Evolutionary conservation across 352 stramenopile genomes (phyloP), one percentile per base, ranked within the genome.

Genomic region (Globisporangium iwayamae): DNA sequence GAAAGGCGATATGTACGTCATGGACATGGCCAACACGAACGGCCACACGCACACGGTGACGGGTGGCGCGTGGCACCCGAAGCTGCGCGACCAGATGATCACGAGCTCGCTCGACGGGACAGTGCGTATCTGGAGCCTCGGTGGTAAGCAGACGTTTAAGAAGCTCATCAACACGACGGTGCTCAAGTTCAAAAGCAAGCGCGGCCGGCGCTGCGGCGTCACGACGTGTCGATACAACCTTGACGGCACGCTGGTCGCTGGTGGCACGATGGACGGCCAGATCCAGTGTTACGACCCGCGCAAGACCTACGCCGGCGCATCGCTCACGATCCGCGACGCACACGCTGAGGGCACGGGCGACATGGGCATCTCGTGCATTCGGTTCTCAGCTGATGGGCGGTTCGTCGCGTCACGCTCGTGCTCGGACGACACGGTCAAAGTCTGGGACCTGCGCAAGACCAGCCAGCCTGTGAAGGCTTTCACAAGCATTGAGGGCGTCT

Each of bases 1-100:
- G 20, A 92, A 88, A 51, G 86, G 86, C 30, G 86, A 95, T 63
- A 93, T 93, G 84, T 95, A 95, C 66, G 79, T 94, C 20, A 75
- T 93, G 36, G 87, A 95, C 62, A 95, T 95, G 87, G 79, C 75
- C 0, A 78, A 93, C 59, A 95, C 87, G 11, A 87, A 88, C 32
- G 87, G 87, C 8, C 87, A 95, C 67, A 95, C 87, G 39, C 83
- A 93, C 71, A 70, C 79, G 1, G 71, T 86, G 34, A 93, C 87
- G 9, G 74, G 80, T 20, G 87, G 83, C 13, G 62, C 71, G 64
- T 95, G 85, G 85, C 82, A 93, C 54, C 87, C 87, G 22, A 74
- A 71, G 39, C 47, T 76, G 10, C 81, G 83, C 2, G 79, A 95
- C 43, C 71, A 88, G 65, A 85, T 94, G 77, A 88, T 91, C 58